Percentiles rank a stretch among this genome's conserved stretches.
Evolutionary conservation across 78 protist species (phyloP).

Genomic region (Chrysochromulina parva): DNA sequence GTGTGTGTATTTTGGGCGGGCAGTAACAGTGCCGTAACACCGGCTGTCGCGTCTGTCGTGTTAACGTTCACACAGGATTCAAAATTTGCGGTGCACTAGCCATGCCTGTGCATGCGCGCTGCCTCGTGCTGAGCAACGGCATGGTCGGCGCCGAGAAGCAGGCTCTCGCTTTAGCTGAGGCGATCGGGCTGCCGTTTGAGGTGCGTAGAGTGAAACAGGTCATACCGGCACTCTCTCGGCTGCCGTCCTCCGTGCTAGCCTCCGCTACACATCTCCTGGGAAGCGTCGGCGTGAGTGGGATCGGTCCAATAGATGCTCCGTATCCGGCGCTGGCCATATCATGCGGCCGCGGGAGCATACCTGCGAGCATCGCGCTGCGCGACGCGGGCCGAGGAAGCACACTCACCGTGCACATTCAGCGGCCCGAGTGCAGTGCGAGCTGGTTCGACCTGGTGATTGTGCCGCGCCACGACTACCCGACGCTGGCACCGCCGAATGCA

Average conservation of each 20-base stretch:
- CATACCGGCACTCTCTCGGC: too few relatives aligned
- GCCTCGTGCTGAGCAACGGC: not conserved
- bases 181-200: not conserved
- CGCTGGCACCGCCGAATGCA: not conserved
- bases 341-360: slow-evolving; percentile 6
- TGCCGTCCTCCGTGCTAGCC: too few relatives aligned
- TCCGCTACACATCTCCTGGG: too few relatives aligned
- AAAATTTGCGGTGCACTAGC: too few relatives aligned
- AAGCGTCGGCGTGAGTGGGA: too few relatives aligned
- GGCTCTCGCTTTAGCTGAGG: not conserved
- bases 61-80: too few relatives aligned
- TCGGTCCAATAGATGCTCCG: too few relatives aligned
- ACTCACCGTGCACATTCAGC: not conserved
- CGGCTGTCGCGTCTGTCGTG: too few relatives aligned
- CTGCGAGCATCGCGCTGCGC: slow-evolving; percentile 1
- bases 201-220: not conserved
- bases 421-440: not conserved
- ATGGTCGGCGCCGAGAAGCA: slow-evolving; percentile 6
- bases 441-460: not conserved
- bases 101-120: too few relatives aligned
- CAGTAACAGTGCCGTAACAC: too few relatives aligned
- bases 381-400: not conserved
- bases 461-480: not conserved
- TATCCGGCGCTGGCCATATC: not conserved
- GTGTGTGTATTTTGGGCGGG: too few relatives aligned